Conservation (phyloP, 2,329 filamentous ascomycete species). For the Pseudocercospora fuligena region DNA sequence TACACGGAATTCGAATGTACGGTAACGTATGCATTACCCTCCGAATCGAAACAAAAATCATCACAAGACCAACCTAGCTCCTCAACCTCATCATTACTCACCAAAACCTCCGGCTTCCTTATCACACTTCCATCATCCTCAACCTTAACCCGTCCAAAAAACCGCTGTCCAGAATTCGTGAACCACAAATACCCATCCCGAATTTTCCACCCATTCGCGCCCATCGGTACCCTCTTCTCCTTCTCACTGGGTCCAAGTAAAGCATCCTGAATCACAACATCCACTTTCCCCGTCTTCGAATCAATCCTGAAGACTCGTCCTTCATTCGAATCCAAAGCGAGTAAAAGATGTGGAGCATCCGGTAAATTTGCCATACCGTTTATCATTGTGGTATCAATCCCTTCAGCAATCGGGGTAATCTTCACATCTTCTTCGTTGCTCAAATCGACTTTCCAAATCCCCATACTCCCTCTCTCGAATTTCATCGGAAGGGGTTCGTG, state of each 20-base stretch:
- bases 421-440: not conserved
- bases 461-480: slow-evolving; percentile 3
- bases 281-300: slow-evolving; percentile 1
- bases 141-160: slow-evolving; percentile 9
- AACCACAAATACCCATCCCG: slow-evolving; percentile 7
- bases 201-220: slow-evolving; percentile 3
- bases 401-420: not conserved
- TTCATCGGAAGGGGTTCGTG: not conserved
- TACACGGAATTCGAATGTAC: slow-evolving; percentile 5
- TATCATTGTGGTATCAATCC: not conserved
- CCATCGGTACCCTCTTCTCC: not conserved
- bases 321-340: slow-evolving; percentile 1
- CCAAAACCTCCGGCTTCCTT: slow-evolving; percentile 8
- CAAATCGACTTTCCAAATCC: slow-evolving; percentile 5
- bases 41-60: slow-evolving; percentile 14
- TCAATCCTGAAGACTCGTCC: slow-evolving; percentile 3
- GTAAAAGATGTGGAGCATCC: slow-evolving; percentile 1
- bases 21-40: slow-evolving; percentile 11
- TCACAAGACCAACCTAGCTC: not conserved
- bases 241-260: not conserved
- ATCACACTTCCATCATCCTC: not conserved
- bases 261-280: slow-evolving; percentile 3
- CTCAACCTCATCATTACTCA: not conserved
- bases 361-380: slow-evolving; percentile 1
- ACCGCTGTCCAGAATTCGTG: slow-evolving; percentile 8